Conservation (phyloP, 2,329 filamentous ascomycete species). For the Arthrinium puccinioides region DNA sequence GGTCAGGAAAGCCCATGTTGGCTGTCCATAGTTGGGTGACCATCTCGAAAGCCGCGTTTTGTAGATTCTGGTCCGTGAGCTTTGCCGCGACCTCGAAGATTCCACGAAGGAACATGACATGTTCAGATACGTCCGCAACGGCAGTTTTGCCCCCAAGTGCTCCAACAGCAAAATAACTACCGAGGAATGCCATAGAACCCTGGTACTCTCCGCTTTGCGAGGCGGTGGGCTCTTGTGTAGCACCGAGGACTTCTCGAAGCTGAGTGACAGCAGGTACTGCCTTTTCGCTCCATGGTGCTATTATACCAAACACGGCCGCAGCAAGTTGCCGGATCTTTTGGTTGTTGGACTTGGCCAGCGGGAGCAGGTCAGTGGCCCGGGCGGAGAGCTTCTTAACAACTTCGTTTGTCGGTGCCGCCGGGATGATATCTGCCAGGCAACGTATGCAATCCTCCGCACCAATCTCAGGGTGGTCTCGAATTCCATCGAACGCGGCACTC, state of each 20-base stretch:
- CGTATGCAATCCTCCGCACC: constrained; percentile 19
- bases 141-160: constrained; percentile 16
- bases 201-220: constrained; percentile 22
- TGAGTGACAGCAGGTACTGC: constrained; percentile 30
- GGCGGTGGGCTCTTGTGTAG: constrained; percentile 15
- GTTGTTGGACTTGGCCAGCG: constrained; percentile 64
- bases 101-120: constrained; percentile 15
- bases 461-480: constrained; percentile 35
- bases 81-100: constrained; percentile 11
- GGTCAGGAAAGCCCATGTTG: constrained; percentile 15
- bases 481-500: constrained; percentile 49
- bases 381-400: constrained; percentile 29
- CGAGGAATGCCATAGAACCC: constrained; percentile 19
- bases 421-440: constrained; percentile 20
- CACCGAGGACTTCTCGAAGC: constrained; percentile 17
- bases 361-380: constrained; percentile 45
- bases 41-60: constrained; percentile 19
- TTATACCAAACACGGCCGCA: constrained; percentile 66
- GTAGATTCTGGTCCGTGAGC: constrained; percentile 13
- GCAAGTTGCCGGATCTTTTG: constrained; percentile 58
- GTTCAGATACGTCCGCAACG: constrained; percentile 10
- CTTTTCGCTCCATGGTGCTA: constrained; percentile 58
- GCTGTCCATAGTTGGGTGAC: constrained; percentile 25
- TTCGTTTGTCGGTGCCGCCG: constrained; percentile 21
- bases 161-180: constrained; percentile 18